Base-by-base conservation (phyloP, 2,329 filamentous ascomycete genomes). In the Fusarium denticulatum region DNA sequence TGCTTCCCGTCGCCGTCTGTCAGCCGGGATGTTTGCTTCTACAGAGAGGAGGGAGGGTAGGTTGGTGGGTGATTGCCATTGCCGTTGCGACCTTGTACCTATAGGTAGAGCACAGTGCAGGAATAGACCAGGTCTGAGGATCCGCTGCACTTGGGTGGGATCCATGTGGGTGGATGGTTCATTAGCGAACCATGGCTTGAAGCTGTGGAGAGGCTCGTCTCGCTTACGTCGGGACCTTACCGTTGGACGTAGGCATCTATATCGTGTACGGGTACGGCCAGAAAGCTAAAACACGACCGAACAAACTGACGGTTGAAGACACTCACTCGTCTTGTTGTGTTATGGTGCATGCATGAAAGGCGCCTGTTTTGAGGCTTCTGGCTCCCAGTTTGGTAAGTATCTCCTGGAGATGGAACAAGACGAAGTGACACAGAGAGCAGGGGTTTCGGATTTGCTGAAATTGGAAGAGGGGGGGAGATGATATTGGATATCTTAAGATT, bases 1-100 rank as follows among this genome's bases (percentile, higher is more conserved):
- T 77, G 69, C 71, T 77, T 77, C 73, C 75, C 75, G 75, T 73
- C 66, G 75, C 45, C 50, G 63, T 71, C 74, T 76, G 75, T 68
- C 71, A 71, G 65, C 75, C 72, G 63, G 75, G 75, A 69, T 77
- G 60, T 60, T 69, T 58, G 69, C 60, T 37, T 58, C 55, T 58
- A 67, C 43, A 62, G 53, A 59, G 42, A 62, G 56, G 43, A 46
- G 61, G 50, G 49, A 53, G 46, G 50, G 24, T 47, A 34, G 45
- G 49, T 53, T 55, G 50, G 24, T 53, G 52, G 45, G 46, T 70
- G 66, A 64, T 64, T 70, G 66, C 32, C 62, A 70, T 69, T 65
- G 67, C 65, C 65, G 65, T 49, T 69, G 36, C 16, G 40, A 53
- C 57, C 53, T 59, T 64, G 59, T 69, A 69, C 58, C 43, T 37